Conservation (phyloP, 1,139 yeast species). For the Magnusiomyces sp. region DNA sequence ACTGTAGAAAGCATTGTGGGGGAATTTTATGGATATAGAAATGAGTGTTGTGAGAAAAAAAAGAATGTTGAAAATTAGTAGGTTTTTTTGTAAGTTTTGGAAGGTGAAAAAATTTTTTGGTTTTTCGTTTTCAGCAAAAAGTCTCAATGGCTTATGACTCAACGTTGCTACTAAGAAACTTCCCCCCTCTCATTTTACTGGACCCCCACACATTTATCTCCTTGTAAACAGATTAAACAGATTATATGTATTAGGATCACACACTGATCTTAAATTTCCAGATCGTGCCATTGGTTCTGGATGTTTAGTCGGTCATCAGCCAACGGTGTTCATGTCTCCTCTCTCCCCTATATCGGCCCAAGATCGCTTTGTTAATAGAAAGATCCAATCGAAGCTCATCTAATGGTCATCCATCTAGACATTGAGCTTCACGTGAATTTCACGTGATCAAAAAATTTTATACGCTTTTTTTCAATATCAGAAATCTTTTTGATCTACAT, state of each 20-base stretch:
- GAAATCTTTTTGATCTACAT: not conserved
- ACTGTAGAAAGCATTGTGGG: not conserved
- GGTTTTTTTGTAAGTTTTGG: conserved; percentile 1
- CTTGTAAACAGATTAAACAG: not conserved
- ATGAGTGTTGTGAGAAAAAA: not conserved
- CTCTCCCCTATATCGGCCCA: too few relatives aligned
- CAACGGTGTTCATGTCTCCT: not conserved
- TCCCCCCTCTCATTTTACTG: not conserved
- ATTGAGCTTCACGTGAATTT: not conserved
- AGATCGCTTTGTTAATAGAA: not conserved
- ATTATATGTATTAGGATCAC: not conserved
- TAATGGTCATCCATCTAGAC: not conserved
- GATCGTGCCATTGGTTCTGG: not conserved
- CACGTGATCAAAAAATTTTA: not conserved
- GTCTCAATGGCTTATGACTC: not conserved
- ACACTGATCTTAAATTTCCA: not conserved
- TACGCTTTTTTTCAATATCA: not conserved
- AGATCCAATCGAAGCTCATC: not conserved
- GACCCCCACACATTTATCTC: too few relatives aligned
- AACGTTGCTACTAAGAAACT: not conserved
- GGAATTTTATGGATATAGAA: not conserved
- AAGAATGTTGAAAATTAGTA: not conserved
- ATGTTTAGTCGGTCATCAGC: not conserved
- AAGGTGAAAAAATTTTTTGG: conserved; percentile 5
- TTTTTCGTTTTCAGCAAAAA: not conserved